A percentile compares a stretch with the other conserved stretches of the same genome.
Conservation (phyloP, 2,329 filamentous ascomycete species). For the Lachnellula subtilissima region DNA sequence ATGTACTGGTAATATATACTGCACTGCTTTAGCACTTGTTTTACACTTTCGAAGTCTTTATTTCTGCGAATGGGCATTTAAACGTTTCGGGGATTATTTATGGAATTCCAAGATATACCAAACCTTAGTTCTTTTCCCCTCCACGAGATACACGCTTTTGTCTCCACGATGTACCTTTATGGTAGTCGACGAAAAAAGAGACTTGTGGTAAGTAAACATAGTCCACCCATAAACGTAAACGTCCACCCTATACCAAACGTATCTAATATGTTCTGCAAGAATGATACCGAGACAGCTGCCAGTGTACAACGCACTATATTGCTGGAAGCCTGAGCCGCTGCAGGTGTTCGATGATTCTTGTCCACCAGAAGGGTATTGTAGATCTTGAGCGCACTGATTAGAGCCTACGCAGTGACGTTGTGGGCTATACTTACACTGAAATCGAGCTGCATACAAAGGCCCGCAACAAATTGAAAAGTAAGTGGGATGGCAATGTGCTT, state of each 20-base stretch:
- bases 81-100: too few species aligned
- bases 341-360: slow-evolving; percentile 20
- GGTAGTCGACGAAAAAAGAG: slow-evolving; percentile 14
- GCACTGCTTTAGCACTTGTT: not conserved
- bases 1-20: not conserved
- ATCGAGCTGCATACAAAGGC: not conserved
- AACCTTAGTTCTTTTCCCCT: not conserved
- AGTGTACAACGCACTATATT: slow-evolving; percentile 20
- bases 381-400: slow-evolving; percentile 5
- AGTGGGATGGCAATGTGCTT: not conserved
- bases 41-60: too few species aligned
- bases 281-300: slow-evolving; percentile 20
- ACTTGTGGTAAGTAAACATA: slow-evolving; percentile 11
- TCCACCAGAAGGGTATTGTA: slow-evolving; percentile 23
- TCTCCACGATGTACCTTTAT: slow-evolving; percentile 8
- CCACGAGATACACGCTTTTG: slow-evolving; percentile 11
- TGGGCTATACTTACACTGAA: slow-evolving; percentile 1
- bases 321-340: slow-evolving; percentile 22
- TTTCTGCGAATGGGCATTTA: too few species aligned
- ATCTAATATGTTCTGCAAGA: slow-evolving; percentile 20
- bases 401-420: not conserved
- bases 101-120: not conserved
- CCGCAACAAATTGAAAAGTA: not conserved
- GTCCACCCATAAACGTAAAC: slow-evolving; percentile 22
- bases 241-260: slow-evolving; percentile 24